phyloP scores from a whole-genome alignment of 257 asterid species.

The Perilla frutescens region DNA sequence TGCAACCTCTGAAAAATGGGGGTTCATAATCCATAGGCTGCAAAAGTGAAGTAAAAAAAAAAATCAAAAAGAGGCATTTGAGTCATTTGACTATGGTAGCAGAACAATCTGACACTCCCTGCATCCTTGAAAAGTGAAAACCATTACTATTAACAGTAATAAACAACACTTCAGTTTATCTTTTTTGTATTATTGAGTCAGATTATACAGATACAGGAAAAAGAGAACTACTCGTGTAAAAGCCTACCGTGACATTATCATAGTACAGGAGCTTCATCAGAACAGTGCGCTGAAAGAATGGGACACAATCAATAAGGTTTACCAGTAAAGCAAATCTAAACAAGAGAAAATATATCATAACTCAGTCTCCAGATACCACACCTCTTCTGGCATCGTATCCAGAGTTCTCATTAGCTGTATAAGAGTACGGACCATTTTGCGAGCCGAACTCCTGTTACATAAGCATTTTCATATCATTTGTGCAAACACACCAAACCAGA shows the following conservation, averaged over 20 bases:
- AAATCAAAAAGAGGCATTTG: conserved; percentile 25
- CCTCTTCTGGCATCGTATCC: conserved; percentile 98
- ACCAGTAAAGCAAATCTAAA: conserved; percentile 20
- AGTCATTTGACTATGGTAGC: conserved; percentile 28
- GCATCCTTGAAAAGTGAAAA: conserved; percentile 14
- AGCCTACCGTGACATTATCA: conserved; percentile 86
- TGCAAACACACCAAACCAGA: conserved; percentile 20
- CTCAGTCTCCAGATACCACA: conserved; percentile 35
- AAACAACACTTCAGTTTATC: conserved; percentile 10
- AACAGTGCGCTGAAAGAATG: conserved; percentile 79
- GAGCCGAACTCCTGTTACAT: conserved; percentile 83
- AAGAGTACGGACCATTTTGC: conserved; percentile 92
- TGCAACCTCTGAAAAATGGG: conserved; percentile 90
- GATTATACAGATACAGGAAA: background rate
- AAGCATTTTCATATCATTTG: conserved; percentile 22
- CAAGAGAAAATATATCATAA: conserved; percentile 23
- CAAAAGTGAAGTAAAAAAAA: conserved; percentile 47
- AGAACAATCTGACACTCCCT: conserved; percentile 7
- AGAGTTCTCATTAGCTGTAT: conserved; percentile 92
- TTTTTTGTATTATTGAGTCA: conserved; percentile 12
- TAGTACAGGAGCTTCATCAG: conserved; percentile 92
- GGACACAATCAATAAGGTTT: no score
- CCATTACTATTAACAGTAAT: conserved; percentile 18
- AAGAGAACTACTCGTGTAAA: conserved; percentile 25
- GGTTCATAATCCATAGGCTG: conserved; percentile 98